Percentiles rank a stretch among this genome's conserved stretches.
Evolutionary conservation across 257 asterid species (phyloP).

Genomic region (Salvia splendens): DNA sequence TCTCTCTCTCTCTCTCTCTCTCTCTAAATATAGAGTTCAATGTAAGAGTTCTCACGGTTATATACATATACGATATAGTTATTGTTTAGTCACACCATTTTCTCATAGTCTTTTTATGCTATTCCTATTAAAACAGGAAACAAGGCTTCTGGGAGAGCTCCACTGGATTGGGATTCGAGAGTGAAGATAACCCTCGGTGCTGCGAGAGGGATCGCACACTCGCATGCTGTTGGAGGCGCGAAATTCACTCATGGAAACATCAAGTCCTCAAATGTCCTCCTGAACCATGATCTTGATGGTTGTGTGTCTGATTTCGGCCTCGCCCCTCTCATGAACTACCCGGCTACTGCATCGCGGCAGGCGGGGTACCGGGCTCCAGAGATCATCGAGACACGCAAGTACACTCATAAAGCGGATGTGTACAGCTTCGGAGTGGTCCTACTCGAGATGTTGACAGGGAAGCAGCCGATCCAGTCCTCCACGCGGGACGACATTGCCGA

Average conservation of each 20-base stretch:
- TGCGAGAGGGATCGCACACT: slow-evolving; percentile 77
- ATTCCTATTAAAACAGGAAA: slow-evolving; percentile 42
- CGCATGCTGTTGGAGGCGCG: slow-evolving; percentile 72
- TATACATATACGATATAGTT: too few species aligned
- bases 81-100: too few species aligned
- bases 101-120: too few species aligned
- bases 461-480: slow-evolving; percentile 75
- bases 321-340: slow-evolving; percentile 82
- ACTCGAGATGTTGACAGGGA: slow-evolving; percentile 92
- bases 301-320: slow-evolving; percentile 80
- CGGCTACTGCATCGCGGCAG: slow-evolving; percentile 62
- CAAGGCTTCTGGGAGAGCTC: slow-evolving; percentile 55
- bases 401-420: slow-evolving; percentile 80
- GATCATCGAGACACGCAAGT: slow-evolving; percentile 66
- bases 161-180: slow-evolving; percentile 84
- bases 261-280: slow-evolving; percentile 79
- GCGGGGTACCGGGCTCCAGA: slow-evolving; percentile 91
- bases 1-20: slow-evolving; percentile 11
- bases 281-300: slow-evolving; percentile 66
- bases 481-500: slow-evolving; percentile 75
- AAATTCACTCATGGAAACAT: slow-evolving; percentile 83
- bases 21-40: not conserved
- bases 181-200: slow-evolving; percentile 80
- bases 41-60: too few species aligned
- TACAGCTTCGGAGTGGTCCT: slow-evolving; percentile 89